Conservation (phyloP, 2,329 filamentous ascomycete genomes). For the Talaromyces funiculosus region DNA sequence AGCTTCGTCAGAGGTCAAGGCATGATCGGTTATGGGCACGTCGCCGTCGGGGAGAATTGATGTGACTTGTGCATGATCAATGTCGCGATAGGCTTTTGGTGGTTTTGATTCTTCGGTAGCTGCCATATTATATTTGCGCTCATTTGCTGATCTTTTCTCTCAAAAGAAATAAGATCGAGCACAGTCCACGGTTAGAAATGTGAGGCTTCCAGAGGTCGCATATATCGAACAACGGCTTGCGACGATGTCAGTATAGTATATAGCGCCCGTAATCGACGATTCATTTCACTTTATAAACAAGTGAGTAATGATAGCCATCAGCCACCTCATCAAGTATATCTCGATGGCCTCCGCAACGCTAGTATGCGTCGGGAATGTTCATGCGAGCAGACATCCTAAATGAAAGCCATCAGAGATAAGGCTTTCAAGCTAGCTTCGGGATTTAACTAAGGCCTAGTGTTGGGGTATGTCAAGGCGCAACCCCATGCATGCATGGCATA, state of each 20-base stretch:
- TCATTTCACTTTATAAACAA: not conserved
- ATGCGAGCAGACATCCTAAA: not conserved
- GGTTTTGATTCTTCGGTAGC: constrained; percentile 11
- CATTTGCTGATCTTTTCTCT: not conserved
- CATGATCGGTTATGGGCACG: constrained; percentile 30
- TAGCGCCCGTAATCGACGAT: too few relatives aligned
- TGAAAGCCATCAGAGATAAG: constrained; percentile 10
- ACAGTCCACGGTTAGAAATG: not conserved
- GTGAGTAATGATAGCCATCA: not conserved
- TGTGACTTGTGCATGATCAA: constrained; percentile 31
- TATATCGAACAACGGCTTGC: not conserved
- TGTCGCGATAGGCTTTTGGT: constrained; percentile 18
- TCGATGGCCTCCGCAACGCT: constrained; percentile 2
- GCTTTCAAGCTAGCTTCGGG: not conserved
- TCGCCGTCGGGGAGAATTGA: constrained; percentile 34
- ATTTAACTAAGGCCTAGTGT: not conserved
- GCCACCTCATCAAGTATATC: not conserved
- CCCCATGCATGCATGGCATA: not conserved
- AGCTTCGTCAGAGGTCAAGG: constrained; percentile 37
- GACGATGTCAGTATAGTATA: not conserved
- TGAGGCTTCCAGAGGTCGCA: not conserved
- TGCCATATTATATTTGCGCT: not conserved
- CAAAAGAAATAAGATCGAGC: not conserved
- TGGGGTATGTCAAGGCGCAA: not conserved
- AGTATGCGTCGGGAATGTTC: constrained; percentile 6